phyloP scores from a whole-genome alignment of 805 yeast genomes.

The Lachancea cidri region DNA sequence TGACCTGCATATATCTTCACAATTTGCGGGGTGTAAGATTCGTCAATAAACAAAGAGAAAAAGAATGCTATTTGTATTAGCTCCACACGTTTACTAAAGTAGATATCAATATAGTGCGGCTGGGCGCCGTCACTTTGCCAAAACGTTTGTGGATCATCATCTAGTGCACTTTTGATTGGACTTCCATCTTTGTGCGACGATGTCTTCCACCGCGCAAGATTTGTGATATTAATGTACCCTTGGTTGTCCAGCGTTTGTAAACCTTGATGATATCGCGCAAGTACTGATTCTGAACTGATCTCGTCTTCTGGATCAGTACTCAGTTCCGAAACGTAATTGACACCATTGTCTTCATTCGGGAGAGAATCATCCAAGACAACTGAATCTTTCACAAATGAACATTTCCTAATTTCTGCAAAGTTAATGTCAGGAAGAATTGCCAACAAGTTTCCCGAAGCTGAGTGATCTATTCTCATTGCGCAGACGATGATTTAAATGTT shows the following conservation, averaged over 20 bases:
- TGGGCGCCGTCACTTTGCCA: slow-evolving; percentile 96
- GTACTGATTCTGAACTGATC: slow-evolving; percentile 14
- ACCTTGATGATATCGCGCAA: slow-evolving; percentile 19
- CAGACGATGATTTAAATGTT: too few species aligned
- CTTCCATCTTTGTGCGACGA: slow-evolving; percentile 70
- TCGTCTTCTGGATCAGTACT: slow-evolving; percentile 17
- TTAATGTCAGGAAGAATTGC: neutral
- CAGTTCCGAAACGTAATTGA: slow-evolving; percentile 15
- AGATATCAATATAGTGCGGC: slow-evolving; percentile 78
- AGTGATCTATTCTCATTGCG: neutral
- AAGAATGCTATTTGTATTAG: slow-evolving; percentile 66
- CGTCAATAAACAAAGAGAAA: slow-evolving; percentile 69
- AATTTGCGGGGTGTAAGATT: slow-evolving; percentile 77
- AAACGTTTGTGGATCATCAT: slow-evolving; percentile 62
- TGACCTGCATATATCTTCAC: slow-evolving; percentile 32
- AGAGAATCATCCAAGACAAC: slow-evolving; percentile 19
- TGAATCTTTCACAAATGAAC: neutral
- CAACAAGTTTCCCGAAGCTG: too few species aligned
- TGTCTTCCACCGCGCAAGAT: slow-evolving; percentile 77
- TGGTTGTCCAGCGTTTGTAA: slow-evolving; percentile 19
- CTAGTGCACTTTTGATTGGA: slow-evolving; percentile 67
- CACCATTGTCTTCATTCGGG: slow-evolving; percentile 7
- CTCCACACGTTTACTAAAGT: slow-evolving; percentile 71
- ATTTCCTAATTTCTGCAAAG: neutral
- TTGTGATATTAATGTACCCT: slow-evolving; percentile 71